Base-by-base conservation (phyloP, 140 eudicot genomes). In the Oenanthe javanica region DNA sequence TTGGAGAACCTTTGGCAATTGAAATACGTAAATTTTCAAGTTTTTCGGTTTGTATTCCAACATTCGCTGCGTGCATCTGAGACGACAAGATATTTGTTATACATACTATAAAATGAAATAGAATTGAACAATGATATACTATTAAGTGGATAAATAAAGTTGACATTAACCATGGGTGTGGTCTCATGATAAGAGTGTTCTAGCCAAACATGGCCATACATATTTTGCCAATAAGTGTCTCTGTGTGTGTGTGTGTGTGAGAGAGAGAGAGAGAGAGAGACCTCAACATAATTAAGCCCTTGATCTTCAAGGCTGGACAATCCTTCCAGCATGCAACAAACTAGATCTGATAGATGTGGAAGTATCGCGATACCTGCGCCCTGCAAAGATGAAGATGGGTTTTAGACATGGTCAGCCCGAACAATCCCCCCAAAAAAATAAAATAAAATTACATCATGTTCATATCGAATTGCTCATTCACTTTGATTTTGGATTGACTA, bases 241-340 rank as follows among this genome's bases (percentile, higher is more conserved):
- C 13, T 7, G 16, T 46, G 48, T 4, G 48, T 4, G 48, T 0
- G 48, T 4, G 6, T 1, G 14, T 48, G 52, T 46, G 49, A 5
- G 36, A n/a, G 69, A n/a, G 69, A 9, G 25, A 61, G 69, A 23
- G 18, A 25, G 42, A 3, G 40, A 80, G 89, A 85, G 40, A 94
- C 97, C 97, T 95, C 99, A 77, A 95, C 97, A 81, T 95, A 95
- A 80, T 95, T 95, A 80, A 95, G 89, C 72, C 96, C 93, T 87
- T 92, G 99, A 85, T 95, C 99, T 83, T 95, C 99, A 52, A 95
- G 96, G 88, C 99, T 95, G 79, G 99, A 95, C 82, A 95, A 88
- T 84, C 99, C 90, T 87, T 95, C 99, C 85, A 95, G 89, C 99
- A 95, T 95, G 89, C 99, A 95, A 86, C 92, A 88, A 78, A 90